These are phyloP conservation scores for Coprinopsis cinerea DNA, from an alignment of 768 basidiomycete species.

Conservation along the genomic window DNA sequence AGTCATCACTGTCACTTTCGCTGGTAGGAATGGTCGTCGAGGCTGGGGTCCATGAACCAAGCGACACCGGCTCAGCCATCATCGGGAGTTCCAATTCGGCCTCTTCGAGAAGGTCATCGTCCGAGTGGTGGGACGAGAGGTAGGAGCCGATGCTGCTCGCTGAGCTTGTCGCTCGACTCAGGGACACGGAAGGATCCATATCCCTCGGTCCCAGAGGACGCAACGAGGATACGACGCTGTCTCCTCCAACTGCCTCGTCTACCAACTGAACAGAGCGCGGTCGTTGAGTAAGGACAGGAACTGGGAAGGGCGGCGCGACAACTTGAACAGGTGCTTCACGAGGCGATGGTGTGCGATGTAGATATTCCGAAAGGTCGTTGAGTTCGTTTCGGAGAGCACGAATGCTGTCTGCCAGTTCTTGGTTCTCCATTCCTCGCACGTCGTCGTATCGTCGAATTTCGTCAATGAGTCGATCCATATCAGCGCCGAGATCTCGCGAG, in stretches of 20 bases:
- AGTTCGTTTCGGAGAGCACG: slow-evolving; percentile 67
- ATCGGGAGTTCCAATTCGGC: slow-evolving; percentile 11
- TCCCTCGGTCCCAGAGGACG: slow-evolving; percentile 20
- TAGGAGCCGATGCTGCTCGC: slow-evolving; percentile 37
- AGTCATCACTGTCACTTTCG: slow-evolving; percentile 5
- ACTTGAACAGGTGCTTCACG: slow-evolving; percentile 15
- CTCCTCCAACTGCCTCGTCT: slow-evolving; percentile 42
- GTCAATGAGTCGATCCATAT: slow-evolving; percentile 45
- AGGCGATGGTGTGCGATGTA: slow-evolving; percentile 39
- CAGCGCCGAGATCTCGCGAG: slow-evolving; percentile 46
- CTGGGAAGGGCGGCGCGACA: slow-evolving; percentile 3
- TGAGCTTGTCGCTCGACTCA: slow-evolving; percentile 34
- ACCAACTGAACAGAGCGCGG: slow-evolving; percentile 15
- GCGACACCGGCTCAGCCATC: not conserved
- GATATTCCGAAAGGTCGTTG: slow-evolving; percentile 50
- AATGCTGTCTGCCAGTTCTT: slow-evolving; percentile 61
- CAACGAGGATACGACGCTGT: slow-evolving; percentile 31
- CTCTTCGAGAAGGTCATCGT: slow-evolving; percentile 48
- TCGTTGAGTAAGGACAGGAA: slow-evolving; percentile 1
- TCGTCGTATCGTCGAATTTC: slow-evolving; percentile 53
- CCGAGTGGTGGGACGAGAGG: slow-evolving; percentile 64
- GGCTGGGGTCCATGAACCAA: not conserved
- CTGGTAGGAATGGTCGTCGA: slow-evolving; percentile 1
- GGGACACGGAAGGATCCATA: slow-evolving; percentile 22
- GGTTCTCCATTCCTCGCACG: slow-evolving; percentile 54